phyloP scores from a whole-genome alignment of 768 basidiomycete genomes.

The Hygrophoropsis aurantiaca region DNA sequence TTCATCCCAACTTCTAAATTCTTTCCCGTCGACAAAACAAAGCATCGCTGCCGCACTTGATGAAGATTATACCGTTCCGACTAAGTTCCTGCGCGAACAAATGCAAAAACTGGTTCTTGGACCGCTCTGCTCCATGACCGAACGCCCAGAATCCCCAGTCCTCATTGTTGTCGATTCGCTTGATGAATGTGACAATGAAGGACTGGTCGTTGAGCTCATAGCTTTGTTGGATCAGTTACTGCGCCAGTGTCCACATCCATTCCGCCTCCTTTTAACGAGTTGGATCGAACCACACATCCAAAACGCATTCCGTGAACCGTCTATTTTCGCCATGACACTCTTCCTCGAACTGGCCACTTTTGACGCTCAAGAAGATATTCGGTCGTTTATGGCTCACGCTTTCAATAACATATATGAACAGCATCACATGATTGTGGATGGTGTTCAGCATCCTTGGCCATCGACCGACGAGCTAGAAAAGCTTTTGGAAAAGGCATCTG shows the following conservation, averaged over 20 bases:
- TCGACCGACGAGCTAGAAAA: no score
- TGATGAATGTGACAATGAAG: constrained; percentile 24
- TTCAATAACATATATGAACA: no score
- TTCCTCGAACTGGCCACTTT: constrained; percentile 19
- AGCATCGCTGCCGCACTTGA: constrained; percentile 21
- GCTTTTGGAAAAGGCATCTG: constrained; percentile 18
- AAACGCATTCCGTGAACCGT: constrained; percentile 13
- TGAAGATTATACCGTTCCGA: no score
- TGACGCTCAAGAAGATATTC: constrained; percentile 19
- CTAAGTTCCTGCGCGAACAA: no score
- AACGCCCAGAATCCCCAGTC: constrained; percentile 7
- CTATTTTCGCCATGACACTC: constrained; percentile 8
- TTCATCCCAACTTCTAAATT: no score
- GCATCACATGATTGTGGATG: no score
- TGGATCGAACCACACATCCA: constrained; percentile 18
- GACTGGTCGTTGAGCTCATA: constrained; percentile 24
- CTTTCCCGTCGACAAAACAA: constrained; percentile 18
- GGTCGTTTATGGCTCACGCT: no score
- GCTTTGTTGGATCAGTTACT: constrained; percentile 17
- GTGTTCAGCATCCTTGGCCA: no score
- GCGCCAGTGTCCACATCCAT: constrained; percentile 8
- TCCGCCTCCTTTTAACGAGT: constrained; percentile 25
- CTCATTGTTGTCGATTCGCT: constrained; percentile 23
- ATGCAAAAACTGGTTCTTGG: constrained; percentile 20
- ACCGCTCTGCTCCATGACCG: constrained; percentile 14